Evolutionary conservation across 2,329 filamentous ascomycete species (phyloP).

Genomic region (Alternaria dauci): DNA sequence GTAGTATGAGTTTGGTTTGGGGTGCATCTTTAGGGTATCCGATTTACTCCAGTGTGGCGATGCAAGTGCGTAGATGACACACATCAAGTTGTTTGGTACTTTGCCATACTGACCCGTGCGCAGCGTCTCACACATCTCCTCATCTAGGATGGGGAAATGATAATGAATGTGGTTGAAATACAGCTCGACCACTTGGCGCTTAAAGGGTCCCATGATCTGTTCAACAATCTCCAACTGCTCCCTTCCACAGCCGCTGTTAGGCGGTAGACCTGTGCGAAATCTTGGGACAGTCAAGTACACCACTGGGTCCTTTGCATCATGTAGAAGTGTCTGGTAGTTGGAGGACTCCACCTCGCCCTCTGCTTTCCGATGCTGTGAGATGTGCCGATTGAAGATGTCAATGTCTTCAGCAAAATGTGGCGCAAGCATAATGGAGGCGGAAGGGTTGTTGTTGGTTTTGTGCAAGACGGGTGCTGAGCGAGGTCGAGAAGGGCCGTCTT

Average conservation of each 20-base stretch:
- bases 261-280: conserved; percentile 57
- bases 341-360: conserved; percentile 41
- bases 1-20: conserved; percentile 50
- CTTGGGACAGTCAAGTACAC: conserved; percentile 59
- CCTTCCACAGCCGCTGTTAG: conserved; percentile 46
- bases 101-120: conserved; percentile 46
- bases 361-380: conserved; percentile 43
- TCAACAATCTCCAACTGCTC: conserved; percentile 54
- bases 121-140: conserved; percentile 47
- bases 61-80: conserved; percentile 51
- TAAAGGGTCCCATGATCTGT: conserved; percentile 52
- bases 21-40: conserved; percentile 46
- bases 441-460: conserved; percentile 41
- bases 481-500: conserved; percentile 30
- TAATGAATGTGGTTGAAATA: conserved; percentile 54
- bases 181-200: conserved; percentile 53
- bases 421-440: conserved; percentile 51
- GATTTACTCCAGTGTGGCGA: conserved; percentile 51
- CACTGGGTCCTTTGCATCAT: conserved; percentile 52
- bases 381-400: conserved; percentile 52
- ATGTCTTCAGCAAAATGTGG: conserved; percentile 54
- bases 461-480: conserved; percentile 40
- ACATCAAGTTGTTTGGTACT: conserved; percentile 50
- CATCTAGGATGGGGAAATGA: conserved; percentile 53
- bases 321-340: conserved; percentile 62